Conservation (phyloP, 1,284 basidiomycete genomes). For the Papiliotrema fonsecae region DNA sequence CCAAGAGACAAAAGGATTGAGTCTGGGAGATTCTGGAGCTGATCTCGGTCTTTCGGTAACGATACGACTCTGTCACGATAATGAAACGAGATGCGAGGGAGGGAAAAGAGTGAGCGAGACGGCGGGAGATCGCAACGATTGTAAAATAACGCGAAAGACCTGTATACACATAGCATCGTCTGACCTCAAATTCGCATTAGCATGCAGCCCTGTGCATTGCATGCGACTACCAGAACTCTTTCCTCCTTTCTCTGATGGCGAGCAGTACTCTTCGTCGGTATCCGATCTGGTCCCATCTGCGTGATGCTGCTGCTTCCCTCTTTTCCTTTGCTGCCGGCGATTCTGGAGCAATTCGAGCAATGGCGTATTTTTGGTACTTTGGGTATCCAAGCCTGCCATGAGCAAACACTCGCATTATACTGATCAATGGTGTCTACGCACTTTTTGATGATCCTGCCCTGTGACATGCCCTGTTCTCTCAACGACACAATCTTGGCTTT, state of each 20-base stretch:
- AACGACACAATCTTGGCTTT: background rate
- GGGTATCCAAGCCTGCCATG: background rate
- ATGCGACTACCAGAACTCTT: conserved; percentile 27
- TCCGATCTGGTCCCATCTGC: conserved; percentile 8
- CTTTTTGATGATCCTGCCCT: background rate
- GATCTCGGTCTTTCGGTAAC: too few species aligned
- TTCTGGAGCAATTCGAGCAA: background rate
- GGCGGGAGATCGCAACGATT: too few species aligned
- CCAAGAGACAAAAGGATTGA: background rate
- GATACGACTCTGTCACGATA: too few species aligned
- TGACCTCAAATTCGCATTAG: too few species aligned
- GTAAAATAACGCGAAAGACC: too few species aligned
- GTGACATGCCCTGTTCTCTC: conserved; percentile 1
- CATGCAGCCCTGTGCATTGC: background rate
- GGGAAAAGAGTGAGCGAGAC: too few species aligned
- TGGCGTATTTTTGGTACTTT: background rate
- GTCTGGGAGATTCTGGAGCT: too few species aligned
- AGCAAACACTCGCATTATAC: too few species aligned
- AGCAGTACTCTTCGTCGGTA: conserved; percentile 18
- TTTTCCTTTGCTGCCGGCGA: background rate
- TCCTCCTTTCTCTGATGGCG: conserved; percentile 25
- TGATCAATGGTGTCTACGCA: too few species aligned
- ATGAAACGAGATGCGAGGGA: too few species aligned
- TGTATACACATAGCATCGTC: too few species aligned
- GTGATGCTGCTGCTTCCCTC: background rate